Evolutionary conservation across 1,284 basidiomycete species (phyloP), one percentile per base, ranked within the genome.

Genomic region (Heimioporus retisporus): DNA sequence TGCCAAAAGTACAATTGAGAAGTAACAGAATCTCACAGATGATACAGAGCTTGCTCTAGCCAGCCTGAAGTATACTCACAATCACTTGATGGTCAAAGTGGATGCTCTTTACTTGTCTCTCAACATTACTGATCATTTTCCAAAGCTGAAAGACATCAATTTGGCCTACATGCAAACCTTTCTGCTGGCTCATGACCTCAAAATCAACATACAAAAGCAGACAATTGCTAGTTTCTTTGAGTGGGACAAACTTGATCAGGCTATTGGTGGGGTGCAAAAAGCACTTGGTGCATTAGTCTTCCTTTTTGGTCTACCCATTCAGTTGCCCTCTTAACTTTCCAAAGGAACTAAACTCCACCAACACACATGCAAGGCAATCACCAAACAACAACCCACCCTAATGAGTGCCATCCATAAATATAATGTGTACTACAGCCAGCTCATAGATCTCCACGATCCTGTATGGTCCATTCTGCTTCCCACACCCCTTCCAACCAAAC

Each of bases 181-280:
- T 16, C 51, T 53, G 25, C 51, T 82, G 57, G 77, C 78, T 2
- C 71, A 72, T 0, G 80, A 82, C 51, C 71, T 82, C 21, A 83
- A 83, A 64, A 80, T 81, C n/a, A 81, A 79, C 58, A 81, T 83
- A 35, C 71, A 76, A 0, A 81, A 79, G 56, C 65, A 73, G 1
- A 80, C 78, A 0, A 76, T 81, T 77, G 75, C 21, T 16, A 16
- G 6, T 8, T 83, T 84, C 61, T 78, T 80, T 23, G 80, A 83
- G 58, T 82, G 78, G 78, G 81, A 83, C 51, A 72, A 70, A 14
- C 68, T 84, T 1, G 79, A 82, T 62, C 78, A 73, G 48, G 81
- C 81, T 2, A 77, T 77, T 11, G 75, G 78, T 0, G 78, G 82
- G 0, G 63, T 68, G 21, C 65, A 78, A n/a, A 71, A 80, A 42